Base-by-base conservation (phyloP, 306 rosid genomes). In the Dalbergia oliveri region DNA sequence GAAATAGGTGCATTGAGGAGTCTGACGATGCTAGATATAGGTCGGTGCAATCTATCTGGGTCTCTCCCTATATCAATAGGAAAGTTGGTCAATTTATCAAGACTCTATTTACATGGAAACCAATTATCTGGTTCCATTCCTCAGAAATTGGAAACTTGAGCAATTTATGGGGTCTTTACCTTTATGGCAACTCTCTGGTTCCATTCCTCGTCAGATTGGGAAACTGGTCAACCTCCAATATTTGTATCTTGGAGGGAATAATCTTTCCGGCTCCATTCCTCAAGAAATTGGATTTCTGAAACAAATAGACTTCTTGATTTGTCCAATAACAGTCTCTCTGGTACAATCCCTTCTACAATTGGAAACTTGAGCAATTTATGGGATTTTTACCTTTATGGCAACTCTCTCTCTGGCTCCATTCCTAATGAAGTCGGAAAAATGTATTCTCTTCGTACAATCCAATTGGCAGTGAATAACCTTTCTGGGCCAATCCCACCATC, bases 41-140 rank as follows among this genome's bases (percentile, higher is more conserved):
- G 5, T 35, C 3, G 39, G 39, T 34, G 80, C 50, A 50, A 18
- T 73, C 72, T 86, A 21, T 45, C 44, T 0, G 89, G 84, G 8
- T 43, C 35, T 8, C 73, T 83, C 26, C 86, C 73, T n/a, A 15
- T 1, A 9, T 44, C 72, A 11, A 50, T 76, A 26, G 79, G 79
- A 45, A 61, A 14, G 0, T 43, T 74, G n/a, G 7, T 18, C 47
- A 57, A 21, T 10, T 6, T 61, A 43, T 9, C 47, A 11, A 6
- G 5, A 63, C 72, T 76, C 37, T 4, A 63, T 8, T 33, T 76
- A 21, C 23, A 21, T 0, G 23, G 1, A 21, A 21, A 21, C 23
- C 23, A 21, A 21, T 21, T 21, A 21, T 21, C 23, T 21, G 23
- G 23, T 21, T 21, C 23, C 23, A 21, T 21, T 21, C 23, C 23